Percentiles rank a stretch among this genome's conserved stretches.
Evolutionary conservation across 352 stramenopile genomes (phyloP).

Genomic region (Phytophthora niederhauseri): DNA sequence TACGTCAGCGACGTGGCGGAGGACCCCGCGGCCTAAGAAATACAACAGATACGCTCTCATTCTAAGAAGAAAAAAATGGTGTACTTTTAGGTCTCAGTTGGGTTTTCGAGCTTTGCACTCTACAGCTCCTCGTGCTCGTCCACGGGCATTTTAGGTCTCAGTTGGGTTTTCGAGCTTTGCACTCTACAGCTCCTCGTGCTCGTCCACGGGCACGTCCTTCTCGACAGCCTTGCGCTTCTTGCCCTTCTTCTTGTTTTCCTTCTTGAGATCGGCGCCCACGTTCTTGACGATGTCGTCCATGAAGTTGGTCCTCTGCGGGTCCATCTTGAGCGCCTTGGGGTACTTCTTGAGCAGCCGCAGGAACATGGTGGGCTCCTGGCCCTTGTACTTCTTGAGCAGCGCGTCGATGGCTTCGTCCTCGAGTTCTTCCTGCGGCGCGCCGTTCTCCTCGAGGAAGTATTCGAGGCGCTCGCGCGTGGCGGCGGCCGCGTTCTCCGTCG

Average conservation of each 20-base stretch:
- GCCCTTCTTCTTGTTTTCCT: conserved; percentile 28
- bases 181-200: conserved; percentile 42
- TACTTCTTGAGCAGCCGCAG: conserved; percentile 63
- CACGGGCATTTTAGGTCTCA: conserved; percentile 17
- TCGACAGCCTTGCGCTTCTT: conserved; percentile 16
- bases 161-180: not conserved
- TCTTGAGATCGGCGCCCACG: conserved; percentile 18
- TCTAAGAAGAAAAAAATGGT: conserved; percentile 11
- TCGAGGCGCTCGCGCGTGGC: conserved; percentile 54
- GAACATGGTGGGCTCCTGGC: conserved; percentile 68
- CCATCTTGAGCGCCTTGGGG: conserved; percentile 55
- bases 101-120: conserved; percentile 1
- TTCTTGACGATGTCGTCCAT: conserved; percentile 60
- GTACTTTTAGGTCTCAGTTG: not conserved
- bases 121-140: conserved; percentile 47
- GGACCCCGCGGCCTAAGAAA: conserved; percentile 25
- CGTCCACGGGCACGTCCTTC: conserved; percentile 35
- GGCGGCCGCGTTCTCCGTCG: conserved; percentile 24
- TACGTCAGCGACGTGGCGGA: conserved; percentile 74
- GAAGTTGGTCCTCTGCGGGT: conserved; percentile 54
- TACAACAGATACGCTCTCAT: not conserved
- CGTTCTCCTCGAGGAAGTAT: conserved; percentile 59
- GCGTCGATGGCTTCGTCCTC: conserved; percentile 46
- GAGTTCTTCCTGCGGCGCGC: conserved; percentile 46
- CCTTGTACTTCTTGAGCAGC: conserved; percentile 72